Conservation (phyloP, 495 filamentous ascomycete genomes). For the Talaromyces trachyspermus region DNA sequence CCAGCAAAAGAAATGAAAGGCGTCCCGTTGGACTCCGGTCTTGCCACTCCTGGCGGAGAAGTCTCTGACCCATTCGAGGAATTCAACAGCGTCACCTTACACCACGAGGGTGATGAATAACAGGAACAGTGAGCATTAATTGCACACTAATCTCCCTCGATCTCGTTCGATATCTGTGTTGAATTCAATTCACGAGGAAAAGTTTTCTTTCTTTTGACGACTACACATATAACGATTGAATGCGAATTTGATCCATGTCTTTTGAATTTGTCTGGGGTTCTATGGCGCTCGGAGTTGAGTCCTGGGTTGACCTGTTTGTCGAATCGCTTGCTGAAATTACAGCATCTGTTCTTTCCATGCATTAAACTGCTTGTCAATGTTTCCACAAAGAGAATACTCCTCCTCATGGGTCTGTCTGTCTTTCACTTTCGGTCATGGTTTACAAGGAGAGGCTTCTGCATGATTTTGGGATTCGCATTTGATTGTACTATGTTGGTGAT, state of each 20-base stretch:
- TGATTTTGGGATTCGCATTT: background rate
- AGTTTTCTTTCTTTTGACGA: background rate
- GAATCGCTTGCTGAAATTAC: background rate
- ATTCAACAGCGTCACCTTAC: conserved; percentile 96
- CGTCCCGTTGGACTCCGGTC: conserved; percentile 75
- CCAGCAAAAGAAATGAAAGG: conserved; percentile 57
- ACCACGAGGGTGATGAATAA: conserved; percentile 70
- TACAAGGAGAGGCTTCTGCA: background rate
- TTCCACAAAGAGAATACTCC: background rate
- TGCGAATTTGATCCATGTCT: background rate
- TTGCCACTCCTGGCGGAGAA: conserved; percentile 79
- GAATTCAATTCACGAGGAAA: background rate
- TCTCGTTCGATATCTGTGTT: background rate
- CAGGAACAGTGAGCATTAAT: background rate
- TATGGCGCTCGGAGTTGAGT: background rate
- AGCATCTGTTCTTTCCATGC: background rate
- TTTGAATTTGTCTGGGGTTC: background rate
- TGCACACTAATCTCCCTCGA: background rate
- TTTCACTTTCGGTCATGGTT: background rate
- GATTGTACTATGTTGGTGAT: background rate
- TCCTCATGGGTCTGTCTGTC: background rate
- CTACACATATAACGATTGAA: conserved; percentile 1
- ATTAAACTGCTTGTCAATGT: conserved; percentile 2
- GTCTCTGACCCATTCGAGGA: conserved; percentile 93
- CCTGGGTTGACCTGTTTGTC: background rate